A percentile compares a stretch with the other conserved stretches of the same genome.
phyloP scores from a whole-genome alignment of 2,329 filamentous ascomycete species.

The Acrocalymma vagum region DNA sequence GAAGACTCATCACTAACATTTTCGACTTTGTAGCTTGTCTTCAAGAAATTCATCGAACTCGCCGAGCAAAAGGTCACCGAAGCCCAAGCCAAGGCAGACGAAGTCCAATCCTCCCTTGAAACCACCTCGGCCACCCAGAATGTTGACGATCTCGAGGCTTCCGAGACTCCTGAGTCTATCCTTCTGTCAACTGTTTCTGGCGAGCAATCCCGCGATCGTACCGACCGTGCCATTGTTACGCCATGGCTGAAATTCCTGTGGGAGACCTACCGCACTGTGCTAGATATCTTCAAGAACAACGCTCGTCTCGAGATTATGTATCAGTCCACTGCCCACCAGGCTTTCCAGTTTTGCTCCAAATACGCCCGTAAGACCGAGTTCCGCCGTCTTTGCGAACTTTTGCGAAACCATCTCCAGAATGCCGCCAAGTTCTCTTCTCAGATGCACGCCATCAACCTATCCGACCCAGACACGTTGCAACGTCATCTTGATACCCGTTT shows the following conservation, averaged over 20 bases:
- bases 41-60: slow-evolving; percentile 98
- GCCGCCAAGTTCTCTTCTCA: slow-evolving; percentile 98
- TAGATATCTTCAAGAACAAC: slow-evolving; percentile 99
- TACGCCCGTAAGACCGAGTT: slow-evolving; percentile 99
- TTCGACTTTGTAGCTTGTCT: slow-evolving; percentile 73
- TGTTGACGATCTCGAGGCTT: slow-evolving; percentile 94
- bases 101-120: slow-evolving; percentile 88
- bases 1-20: slow-evolving; percentile 16
- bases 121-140: slow-evolving; percentile 76
- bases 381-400: slow-evolving; percentile 94
- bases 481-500: slow-evolving; percentile 97
- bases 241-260: slow-evolving; percentile 99
- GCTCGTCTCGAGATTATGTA: slow-evolving; percentile 97
- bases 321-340: slow-evolving; percentile 96
- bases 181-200: slow-evolving; percentile 97
- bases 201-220: slow-evolving; percentile 96
- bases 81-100: slow-evolving; percentile 94
- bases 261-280: slow-evolving; percentile 98
- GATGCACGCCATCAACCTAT: slow-evolving; percentile 99
- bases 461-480: slow-evolving; percentile 95
- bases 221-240: slow-evolving; percentile 96
- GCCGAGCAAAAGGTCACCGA: slow-evolving; percentile 96
- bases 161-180: slow-evolving; percentile 97
- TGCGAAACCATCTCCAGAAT: slow-evolving; percentile 98
- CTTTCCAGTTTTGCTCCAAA: slow-evolving; percentile 98